Percentiles rank a stretch among this genome's conserved stretches.
Evolutionary conservation across 768 basidiomycete genomes (phyloP).

Genomic region (Leccinum broughii): DNA sequence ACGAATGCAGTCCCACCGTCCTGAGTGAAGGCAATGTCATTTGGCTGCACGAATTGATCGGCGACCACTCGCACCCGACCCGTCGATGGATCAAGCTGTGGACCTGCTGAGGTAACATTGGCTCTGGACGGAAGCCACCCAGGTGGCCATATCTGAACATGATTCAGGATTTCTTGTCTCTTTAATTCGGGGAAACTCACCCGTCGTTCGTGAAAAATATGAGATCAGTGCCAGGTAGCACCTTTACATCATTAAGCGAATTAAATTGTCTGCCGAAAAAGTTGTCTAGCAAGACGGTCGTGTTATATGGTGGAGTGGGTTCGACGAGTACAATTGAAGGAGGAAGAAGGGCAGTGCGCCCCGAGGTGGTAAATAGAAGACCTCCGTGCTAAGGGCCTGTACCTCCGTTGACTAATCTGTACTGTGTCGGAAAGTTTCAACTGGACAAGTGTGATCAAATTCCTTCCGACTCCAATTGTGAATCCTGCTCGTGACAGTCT

Average conservation of each 20-base stretch:
- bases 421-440: background rate
- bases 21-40: background rate
- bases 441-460: background rate
- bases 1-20: background rate
- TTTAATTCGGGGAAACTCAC: background rate
- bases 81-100: background rate
- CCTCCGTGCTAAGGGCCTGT: background rate
- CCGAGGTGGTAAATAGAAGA: background rate
- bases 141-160: background rate
- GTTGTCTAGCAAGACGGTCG: conserved; percentile 1
- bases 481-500: background rate
- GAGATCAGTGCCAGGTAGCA: background rate
- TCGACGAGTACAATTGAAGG: background rate
- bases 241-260: background rate
- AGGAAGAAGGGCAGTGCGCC: background rate
- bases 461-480: background rate
- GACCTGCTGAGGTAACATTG: background rate
- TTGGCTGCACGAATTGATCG: background rate
- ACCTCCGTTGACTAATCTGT: background rate
- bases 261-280: conserved; percentile 1
- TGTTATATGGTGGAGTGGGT: background rate
- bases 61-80: background rate
- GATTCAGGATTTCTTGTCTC: background rate
- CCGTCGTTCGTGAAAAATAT: background rate
- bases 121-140: background rate